Evolutionary conservation across 1,139 yeast genomes (phyloP).

Genomic region (Arxiozyma slooffiae): DNA sequence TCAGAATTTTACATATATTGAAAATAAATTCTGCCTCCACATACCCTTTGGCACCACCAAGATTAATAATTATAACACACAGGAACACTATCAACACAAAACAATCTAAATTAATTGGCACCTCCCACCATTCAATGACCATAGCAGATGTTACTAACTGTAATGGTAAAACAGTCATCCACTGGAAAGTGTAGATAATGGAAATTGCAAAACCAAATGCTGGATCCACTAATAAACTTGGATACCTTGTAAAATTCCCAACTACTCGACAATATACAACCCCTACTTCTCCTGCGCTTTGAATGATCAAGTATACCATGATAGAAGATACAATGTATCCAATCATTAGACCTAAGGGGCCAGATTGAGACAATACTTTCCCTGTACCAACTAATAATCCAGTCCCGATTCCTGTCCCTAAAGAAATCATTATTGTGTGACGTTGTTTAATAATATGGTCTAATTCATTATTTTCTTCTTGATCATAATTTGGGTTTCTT

Average conservation of each 20-base stretch:
- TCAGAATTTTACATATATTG: conserved; percentile 45
- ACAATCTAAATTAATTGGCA: conserved; percentile 47
- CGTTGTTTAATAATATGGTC: conserved; percentile 39
- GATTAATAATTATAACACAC: conserved; percentile 42
- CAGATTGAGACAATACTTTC: conserved; percentile 52
- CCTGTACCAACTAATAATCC: conserved; percentile 74
- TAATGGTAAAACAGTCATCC: conserved; percentile 66
- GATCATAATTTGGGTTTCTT: conserved; percentile 2
- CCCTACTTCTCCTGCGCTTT: conserved; percentile 76
- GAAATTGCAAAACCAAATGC: conserved; percentile 74
- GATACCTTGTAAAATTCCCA: conserved; percentile 65
- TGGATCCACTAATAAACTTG: conserved; percentile 53
- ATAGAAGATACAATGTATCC: conserved; percentile 58
- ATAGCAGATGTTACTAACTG: conserved; percentile 71
- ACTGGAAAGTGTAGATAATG: conserved; percentile 54
- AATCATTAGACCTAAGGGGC: conserved; percentile 65
- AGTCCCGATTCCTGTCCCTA: conserved; percentile 76
- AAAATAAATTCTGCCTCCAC: conserved; percentile 64
- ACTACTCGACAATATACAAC: conserved; percentile 59
- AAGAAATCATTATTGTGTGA: conserved; percentile 56
- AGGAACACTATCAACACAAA: conserved; percentile 52
- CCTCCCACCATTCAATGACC: conserved; percentile 56
- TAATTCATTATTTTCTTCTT: conserved; percentile 16
- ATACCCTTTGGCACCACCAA: conserved; percentile 56
- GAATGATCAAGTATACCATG: conserved; percentile 59